A percentile compares a stretch with the other conserved stretches of the same genome.
Conservation (phyloP, 805 yeast species). For the Dipodascus geniculatus region DNA sequence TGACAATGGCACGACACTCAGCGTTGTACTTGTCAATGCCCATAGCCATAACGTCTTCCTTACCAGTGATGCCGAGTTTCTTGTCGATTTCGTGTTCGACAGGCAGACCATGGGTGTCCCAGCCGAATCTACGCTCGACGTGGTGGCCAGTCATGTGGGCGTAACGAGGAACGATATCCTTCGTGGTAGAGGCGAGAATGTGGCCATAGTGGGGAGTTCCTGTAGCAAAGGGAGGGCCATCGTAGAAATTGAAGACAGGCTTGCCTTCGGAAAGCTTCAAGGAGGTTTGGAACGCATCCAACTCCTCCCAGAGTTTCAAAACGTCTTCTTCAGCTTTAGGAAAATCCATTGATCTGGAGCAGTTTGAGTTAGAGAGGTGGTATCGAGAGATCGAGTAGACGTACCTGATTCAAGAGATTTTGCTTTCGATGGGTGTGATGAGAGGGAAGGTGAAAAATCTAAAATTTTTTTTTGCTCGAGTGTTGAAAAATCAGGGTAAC, state of each 20-base stretch:
- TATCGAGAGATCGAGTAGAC: background rate
- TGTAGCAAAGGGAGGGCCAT: conserved; percentile 99
- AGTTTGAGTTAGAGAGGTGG: background rate
- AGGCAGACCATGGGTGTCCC: conserved; percentile 99
- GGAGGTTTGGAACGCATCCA: conserved; percentile 87
- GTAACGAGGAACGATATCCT: conserved; percentile 94
- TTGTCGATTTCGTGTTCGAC: conserved; percentile 98
- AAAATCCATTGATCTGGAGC: conserved; percentile 35
- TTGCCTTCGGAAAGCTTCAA: conserved; percentile 72
- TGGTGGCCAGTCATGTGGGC: conserved; percentile 96
- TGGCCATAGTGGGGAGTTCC: conserved; percentile 99
- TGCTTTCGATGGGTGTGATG: background rate
- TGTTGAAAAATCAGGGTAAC: background rate
- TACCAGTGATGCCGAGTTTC: conserved; percentile 83
- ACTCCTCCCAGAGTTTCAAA: conserved; percentile 71
- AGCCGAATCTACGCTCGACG: conserved; percentile 95
- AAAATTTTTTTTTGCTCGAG: background rate
- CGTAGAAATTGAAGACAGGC: conserved; percentile 86
- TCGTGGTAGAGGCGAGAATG: conserved; percentile 89
- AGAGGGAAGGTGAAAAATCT: background rate
- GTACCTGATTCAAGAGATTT: background rate
- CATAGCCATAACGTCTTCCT: conserved; percentile 86
- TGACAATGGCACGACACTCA: conserved; percentile 93
- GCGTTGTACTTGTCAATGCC: conserved; percentile 91
- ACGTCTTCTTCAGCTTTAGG: conserved; percentile 84